Evolutionary conservation across 202 grass and related monocot species (phyloP), one percentile per base, ranked within the genome.

Genomic region (Schoenoplectus triqueter): DNA sequence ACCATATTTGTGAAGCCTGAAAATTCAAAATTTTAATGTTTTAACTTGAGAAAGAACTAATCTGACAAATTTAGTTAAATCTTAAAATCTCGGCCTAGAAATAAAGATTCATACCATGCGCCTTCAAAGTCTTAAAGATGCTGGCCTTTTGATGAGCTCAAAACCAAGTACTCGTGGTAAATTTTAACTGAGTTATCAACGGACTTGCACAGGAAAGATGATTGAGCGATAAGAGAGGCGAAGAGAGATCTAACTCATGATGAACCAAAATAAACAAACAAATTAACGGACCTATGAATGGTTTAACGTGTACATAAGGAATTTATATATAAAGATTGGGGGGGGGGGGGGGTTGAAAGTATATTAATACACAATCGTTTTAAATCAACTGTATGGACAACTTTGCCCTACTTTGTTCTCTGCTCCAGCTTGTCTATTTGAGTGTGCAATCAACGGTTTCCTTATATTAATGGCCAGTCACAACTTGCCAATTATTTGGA

Each of bases 111-210:
- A 46, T 75, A 95, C 95, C 92, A 95, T 84, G 92, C 95, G 45
- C 95, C 95, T 81, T 67, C 7, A 75, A 95, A 92, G 84, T 91
- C 80, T 31, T 0, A 98, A 83, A 48, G 91, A 98, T 49, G 86
- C 82, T 64, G 92, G 95, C 45, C 95, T 91, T 49, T 67, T 84
- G 91, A 95, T 70, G 64, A 89, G 88, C 71, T 95, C 54, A 73
- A 98, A 98, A 42, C 95, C 95, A 22, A 98, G 95, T 73, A 87
- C 0, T 89, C 73, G 61, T 63, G 86, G 85, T 95, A 98, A 87
- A 98, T 95, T 1, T 52, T 80, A 55, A 90, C 49, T 2, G 95
- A 95, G 0, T 81, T 82, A 11, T 93, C 86, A 2, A 98, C 59
- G 59, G 91, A 93, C 10, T 69, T n/a, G 84, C 95, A 95, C 31